Conservation (phyloP, 164 flowering plant genomes). For the Nelumbo lutea region DNA sequence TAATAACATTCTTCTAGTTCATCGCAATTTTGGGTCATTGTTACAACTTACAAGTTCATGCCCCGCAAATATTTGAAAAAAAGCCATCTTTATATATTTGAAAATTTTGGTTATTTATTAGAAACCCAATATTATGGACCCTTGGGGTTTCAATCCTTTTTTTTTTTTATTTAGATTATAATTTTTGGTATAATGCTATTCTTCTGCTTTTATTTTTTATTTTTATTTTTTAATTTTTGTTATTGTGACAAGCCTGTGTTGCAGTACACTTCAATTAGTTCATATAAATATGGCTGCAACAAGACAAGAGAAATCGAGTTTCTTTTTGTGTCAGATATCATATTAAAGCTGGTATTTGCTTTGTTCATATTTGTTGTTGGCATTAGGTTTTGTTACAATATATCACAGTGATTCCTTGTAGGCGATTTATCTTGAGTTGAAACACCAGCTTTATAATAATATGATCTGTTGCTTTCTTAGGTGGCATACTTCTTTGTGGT, state of each 20-base stretch:
- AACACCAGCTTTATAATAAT: background rate
- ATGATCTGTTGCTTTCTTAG: slow-evolving; percentile 33
- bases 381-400: background rate
- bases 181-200: no score
- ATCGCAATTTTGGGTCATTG: background rate
- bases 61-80: no score
- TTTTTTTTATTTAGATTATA: no score
- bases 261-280: no score
- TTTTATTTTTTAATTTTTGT: no score
- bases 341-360: background rate
- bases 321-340: background rate
- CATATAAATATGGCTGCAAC: no score
- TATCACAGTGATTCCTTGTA: background rate
- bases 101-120: background rate
- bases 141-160: background rate
- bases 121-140: background rate
- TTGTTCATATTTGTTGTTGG: background rate
- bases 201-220: no score
- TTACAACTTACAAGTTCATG: no score
- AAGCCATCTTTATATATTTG: background rate
- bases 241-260: no score
- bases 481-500: slow-evolving; percentile 97
- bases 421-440: background rate
- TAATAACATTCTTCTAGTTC: background rate
- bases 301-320: no score